A percentile compares a stretch with the other conserved stretches of the same genome.
Evolutionary conservation across 805 yeast species (phyloP).

Genomic region (Candida railenensis): DNA sequence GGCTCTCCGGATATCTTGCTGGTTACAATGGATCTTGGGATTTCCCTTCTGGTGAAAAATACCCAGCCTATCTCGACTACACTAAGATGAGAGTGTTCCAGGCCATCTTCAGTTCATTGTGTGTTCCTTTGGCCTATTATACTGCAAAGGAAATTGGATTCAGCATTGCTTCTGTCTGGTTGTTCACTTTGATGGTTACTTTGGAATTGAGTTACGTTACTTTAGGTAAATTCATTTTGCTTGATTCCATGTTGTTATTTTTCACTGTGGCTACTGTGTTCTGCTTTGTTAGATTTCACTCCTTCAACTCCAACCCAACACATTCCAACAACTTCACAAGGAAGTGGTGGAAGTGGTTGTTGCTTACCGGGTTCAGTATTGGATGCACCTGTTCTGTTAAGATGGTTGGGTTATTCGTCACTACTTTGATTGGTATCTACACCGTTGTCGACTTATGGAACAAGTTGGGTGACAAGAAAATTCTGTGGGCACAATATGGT

Average conservation of each 20-base stretch:
- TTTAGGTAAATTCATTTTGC: constrained; percentile 68
- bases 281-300: constrained; percentile 71
- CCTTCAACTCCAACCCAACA: constrained; percentile 40
- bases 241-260: constrained; percentile 75
- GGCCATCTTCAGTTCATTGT: constrained; percentile 62
- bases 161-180: constrained; percentile 49
- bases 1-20: constrained; percentile 76
- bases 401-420: constrained; percentile 94
- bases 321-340: constrained; percentile 53
- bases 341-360: constrained; percentile 93
- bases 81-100: constrained; percentile 71
- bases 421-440: constrained; percentile 84
- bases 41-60: constrained; percentile 64
- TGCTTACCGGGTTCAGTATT: constrained; percentile 77
- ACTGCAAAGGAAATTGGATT: constrained; percentile 62
- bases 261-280: constrained; percentile 79
- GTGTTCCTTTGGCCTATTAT: constrained; percentile 70
- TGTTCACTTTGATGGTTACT: constrained; percentile 61
- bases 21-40: constrained; percentile 78
- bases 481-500: constrained; percentile 49
- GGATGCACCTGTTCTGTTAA: constrained; percentile 93
- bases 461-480: constrained; percentile 66
- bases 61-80: constrained; percentile 62
- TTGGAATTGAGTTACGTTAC: constrained; percentile 70
- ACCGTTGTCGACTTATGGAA: constrained; percentile 87